Conservation (phyloP, 768 basidiomycete species). For the Trametes meyenii region DNA sequence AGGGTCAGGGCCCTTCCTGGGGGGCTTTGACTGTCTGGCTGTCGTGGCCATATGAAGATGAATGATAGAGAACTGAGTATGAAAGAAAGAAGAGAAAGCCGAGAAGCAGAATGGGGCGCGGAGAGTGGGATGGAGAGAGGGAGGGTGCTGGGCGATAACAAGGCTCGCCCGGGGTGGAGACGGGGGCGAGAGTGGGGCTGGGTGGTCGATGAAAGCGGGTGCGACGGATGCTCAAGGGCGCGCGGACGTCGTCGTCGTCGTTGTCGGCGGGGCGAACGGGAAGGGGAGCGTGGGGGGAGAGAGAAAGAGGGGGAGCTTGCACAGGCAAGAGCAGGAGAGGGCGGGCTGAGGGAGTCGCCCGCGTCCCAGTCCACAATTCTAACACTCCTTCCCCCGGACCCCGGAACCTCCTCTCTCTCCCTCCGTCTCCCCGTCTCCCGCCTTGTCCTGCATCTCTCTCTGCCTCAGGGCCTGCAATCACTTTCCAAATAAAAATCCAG, state of each 20-base stretch:
- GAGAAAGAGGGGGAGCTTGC: conserved; percentile 6
- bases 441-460: background rate
- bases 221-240: conserved; percentile 16
- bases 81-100: conserved; percentile 32
- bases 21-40: conserved; percentile 63
- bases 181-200: conserved; percentile 12
- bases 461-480: background rate
- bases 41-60: conserved; percentile 56
- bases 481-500: too few relatives aligned
- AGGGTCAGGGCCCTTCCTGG: conserved; percentile 66
- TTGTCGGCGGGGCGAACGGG: conserved; percentile 10
- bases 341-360: conserved; percentile 4
- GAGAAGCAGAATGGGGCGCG: conserved; percentile 27
- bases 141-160: conserved; percentile 22
- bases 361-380: conserved; percentile 19
- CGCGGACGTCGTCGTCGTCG: conserved; percentile 17
- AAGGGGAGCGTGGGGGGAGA: conserved; percentile 7
- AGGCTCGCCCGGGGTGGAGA: conserved; percentile 10
- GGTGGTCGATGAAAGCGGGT: background rate
- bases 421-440: background rate
- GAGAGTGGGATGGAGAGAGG: conserved; percentile 4
- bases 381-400: conserved; percentile 7
- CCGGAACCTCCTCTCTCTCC: conserved; percentile 9
- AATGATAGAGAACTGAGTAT: conserved; percentile 3
- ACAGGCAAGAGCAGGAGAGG: background rate